phyloP scores from a whole-genome alignment of 306 rosid species.

The Lathyrus tuberosus region DNA sequence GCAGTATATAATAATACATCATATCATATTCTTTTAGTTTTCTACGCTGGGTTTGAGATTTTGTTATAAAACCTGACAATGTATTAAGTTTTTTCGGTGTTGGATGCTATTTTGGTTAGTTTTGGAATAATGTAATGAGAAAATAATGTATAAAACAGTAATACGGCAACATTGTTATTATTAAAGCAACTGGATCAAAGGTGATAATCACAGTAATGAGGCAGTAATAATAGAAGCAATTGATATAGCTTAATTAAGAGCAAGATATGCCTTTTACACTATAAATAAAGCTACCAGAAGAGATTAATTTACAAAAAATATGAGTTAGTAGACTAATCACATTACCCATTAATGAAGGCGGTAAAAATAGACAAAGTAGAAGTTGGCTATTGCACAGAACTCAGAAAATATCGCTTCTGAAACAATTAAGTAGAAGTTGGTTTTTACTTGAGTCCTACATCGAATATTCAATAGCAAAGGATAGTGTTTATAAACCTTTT shows the following conservation, averaged over 20 bases:
- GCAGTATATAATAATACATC: not conserved
- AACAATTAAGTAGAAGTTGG: no score
- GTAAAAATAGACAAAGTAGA: no score
- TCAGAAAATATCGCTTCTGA: no score
- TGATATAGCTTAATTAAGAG: not conserved
- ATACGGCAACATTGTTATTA: not conserved
- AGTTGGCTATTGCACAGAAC: no score
- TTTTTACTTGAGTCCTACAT: no score
- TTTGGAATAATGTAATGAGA: not conserved
- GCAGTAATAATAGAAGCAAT: constrained; percentile 8
- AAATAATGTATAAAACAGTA: not conserved
- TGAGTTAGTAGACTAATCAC: not conserved
- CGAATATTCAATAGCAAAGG: no score
- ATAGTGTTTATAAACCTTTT: no score
- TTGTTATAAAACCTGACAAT: not conserved
- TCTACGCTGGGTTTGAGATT: not conserved
- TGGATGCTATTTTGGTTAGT: not conserved
- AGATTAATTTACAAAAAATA: constrained; percentile 17
- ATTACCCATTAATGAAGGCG: no score
- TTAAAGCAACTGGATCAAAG: constrained; percentile 4
- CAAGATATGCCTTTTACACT: not conserved
- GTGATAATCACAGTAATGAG: not conserved
- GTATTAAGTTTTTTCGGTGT: not conserved
- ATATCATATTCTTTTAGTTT: constrained; percentile 21
- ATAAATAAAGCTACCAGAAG: not conserved